These are phyloP conservation scores for Friedmanniomyces simplex DNA, from an alignment of 495 filamentous ascomycete species.

Conservation along the genomic window DNA sequence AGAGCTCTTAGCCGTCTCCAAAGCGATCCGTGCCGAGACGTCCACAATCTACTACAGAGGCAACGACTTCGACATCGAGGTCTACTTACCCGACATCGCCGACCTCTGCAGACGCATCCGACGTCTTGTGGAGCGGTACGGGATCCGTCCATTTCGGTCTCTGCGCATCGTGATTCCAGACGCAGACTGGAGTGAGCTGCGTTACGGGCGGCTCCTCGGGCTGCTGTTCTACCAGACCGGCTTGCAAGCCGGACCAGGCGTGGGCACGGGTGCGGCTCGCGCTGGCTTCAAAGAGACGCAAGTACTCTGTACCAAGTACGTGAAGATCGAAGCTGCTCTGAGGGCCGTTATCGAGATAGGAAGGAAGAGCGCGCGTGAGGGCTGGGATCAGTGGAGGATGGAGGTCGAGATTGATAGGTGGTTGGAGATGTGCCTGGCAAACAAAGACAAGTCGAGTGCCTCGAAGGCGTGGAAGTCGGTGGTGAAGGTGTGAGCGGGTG, in stretches of 20 bases:
- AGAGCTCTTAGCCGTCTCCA: not conserved
- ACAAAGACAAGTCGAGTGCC: too few relatives aligned
- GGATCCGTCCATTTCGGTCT: not conserved
- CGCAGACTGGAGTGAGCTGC: not conserved
- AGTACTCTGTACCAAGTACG: not conserved
- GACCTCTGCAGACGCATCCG: not conserved
- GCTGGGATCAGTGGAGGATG: not conserved
- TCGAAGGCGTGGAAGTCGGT: too few relatives aligned
- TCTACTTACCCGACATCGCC: not conserved
- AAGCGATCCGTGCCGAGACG: not conserved
- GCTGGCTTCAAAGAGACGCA: not conserved
- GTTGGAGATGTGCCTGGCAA: not conserved
- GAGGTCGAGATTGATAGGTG: not conserved
- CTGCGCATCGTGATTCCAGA: not conserved
- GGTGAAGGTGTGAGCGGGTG: too few relatives aligned
- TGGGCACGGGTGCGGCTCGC: not conserved
- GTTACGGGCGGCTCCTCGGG: not conserved
- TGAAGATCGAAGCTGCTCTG: not conserved
- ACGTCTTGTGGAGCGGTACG: not conserved
- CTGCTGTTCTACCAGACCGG: not conserved
- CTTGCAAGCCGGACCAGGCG: not conserved
- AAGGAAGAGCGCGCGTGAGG: not conserved
- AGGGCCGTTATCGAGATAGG: not conserved
- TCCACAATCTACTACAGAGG: not conserved
- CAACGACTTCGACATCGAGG: not conserved